phyloP scores from a whole-genome alignment of 345 rosid species.

The Mallotus nudiflorus region DNA sequence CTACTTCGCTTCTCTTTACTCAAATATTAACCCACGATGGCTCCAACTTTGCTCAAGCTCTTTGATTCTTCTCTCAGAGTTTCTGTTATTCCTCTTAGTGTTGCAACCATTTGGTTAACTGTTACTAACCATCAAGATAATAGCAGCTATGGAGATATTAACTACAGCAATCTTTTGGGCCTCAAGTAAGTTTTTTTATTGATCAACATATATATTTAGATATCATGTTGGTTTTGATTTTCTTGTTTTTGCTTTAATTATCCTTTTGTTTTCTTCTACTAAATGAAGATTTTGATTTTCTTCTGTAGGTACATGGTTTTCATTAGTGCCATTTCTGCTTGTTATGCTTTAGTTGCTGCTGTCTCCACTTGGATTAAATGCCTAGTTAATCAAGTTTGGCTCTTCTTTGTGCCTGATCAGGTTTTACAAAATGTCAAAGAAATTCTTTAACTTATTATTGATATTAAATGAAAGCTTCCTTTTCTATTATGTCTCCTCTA shows the following conservation, averaged over 20 bases:
- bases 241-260: not conserved
- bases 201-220: too few relatives aligned
- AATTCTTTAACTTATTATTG: not conserved
- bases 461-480: too few relatives aligned
- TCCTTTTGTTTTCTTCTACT: not conserved
- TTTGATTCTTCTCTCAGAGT: slow-evolving; percentile 69
- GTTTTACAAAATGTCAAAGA: too few relatives aligned
- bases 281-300: slow-evolving; percentile 3
- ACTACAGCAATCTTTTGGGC: slow-evolving; percentile 56
- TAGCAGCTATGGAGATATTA: slow-evolving; percentile 53
- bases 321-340: slow-evolving; percentile 58
- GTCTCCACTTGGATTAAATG: slow-evolving; percentile 54
- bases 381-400: slow-evolving; percentile 67
- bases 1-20: too few relatives aligned
- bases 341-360: slow-evolving; percentile 66
- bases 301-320: slow-evolving; percentile 64
- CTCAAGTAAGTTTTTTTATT: slow-evolving; percentile 81
- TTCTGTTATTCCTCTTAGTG: slow-evolving; percentile 70
- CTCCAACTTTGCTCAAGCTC: slow-evolving; percentile 51
- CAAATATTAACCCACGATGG: too few relatives aligned
- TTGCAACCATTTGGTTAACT: slow-evolving; percentile 73
- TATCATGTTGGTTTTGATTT: not conserved
- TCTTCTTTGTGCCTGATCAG: slow-evolving; percentile 88
- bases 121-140: slow-evolving; percentile 64
- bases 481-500: too few relatives aligned